Percentiles rank a stretch among this genome's conserved stretches.
phyloP scores from a whole-genome alignment of 768 basidiomycete species.

The Harrya chromipes region DNA sequence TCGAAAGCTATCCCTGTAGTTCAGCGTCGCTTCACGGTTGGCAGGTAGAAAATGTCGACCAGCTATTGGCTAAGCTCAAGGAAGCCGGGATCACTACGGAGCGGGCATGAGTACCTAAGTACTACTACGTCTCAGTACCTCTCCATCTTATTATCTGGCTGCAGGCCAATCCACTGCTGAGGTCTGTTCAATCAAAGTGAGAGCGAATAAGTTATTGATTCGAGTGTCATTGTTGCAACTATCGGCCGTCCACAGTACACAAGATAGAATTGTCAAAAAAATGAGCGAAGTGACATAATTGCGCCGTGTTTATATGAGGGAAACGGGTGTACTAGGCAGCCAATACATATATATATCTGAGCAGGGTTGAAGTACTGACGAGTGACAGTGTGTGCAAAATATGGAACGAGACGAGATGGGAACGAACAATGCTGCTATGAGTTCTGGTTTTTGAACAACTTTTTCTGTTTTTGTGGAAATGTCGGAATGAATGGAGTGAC shows the following conservation, averaged over 20 bases:
- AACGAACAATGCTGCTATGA: slow-evolving; percentile 27
- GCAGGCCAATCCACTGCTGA: background rate
- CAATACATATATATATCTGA: slow-evolving; percentile 28
- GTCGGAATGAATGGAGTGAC: slow-evolving; percentile 17
- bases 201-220: slow-evolving; percentile 18
- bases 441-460: slow-evolving; percentile 4
- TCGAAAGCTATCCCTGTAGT: background rate
- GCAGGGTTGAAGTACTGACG: slow-evolving; percentile 5
- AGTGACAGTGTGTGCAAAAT: slow-evolving; percentile 8
- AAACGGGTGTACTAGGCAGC: slow-evolving; percentile 12
- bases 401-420: slow-evolving; percentile 6
- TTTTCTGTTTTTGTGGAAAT: slow-evolving; percentile 14
- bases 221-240: slow-evolving; percentile 9
- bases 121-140: background rate
- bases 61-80: slow-evolving; percentile 84
- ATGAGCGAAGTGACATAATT: slow-evolving; percentile 8
- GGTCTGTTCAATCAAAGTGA: background rate
- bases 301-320: slow-evolving; percentile 10
- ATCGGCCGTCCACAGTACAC: slow-evolving; percentile 12
- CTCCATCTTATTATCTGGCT: slow-evolving; percentile 6
- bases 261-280: slow-evolving; percentile 4
- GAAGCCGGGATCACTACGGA: slow-evolving; percentile 62
- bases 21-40: background rate
- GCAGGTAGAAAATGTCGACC: slow-evolving; percentile 81
- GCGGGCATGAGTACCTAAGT: slow-evolving; percentile 14